A percentile compares a stretch with the other conserved stretches of the same genome.
These are phyloP conservation scores for Penicillium flavigenum DNA, from an alignment of 495 filamentous ascomycete genomes.

Conservation along the genomic window DNA sequence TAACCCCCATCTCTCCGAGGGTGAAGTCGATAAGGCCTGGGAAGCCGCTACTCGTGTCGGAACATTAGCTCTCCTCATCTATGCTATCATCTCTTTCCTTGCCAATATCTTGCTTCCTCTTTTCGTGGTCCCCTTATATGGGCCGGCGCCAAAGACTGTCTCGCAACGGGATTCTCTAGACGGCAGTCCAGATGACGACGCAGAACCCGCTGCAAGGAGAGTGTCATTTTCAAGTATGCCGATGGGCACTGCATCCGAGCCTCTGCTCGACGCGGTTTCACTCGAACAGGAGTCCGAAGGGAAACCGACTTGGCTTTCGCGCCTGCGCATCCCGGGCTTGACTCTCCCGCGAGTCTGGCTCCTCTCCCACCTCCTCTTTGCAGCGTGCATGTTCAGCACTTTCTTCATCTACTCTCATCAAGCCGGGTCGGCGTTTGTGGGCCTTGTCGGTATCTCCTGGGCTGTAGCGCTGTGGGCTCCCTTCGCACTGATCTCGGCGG, in stretches of 20 bases:
- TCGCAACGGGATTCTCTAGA: conserved; percentile 1
- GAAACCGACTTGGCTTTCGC: conserved; percentile 43
- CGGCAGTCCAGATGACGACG: conserved; percentile 18
- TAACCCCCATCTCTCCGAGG: conserved; percentile 71
- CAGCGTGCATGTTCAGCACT: conserved; percentile 73
- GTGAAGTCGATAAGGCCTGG: conserved; percentile 73
- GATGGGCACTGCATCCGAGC: conserved; percentile 31
- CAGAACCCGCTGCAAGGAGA: conserved; percentile 25
- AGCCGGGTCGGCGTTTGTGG: conserved; percentile 71
- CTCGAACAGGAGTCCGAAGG: conserved; percentile 11
- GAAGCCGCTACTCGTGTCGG: conserved; percentile 79
- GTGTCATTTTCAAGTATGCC: conserved; percentile 35
- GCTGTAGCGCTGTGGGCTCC: conserved; percentile 88
- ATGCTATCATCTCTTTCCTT: conserved; percentile 74
- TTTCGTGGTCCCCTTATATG: conserved; percentile 74
- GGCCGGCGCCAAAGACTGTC: conserved; percentile 13
- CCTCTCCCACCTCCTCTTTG: conserved; percentile 75
- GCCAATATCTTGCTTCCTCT: conserved; percentile 80
- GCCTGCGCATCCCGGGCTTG: conserved; percentile 71
- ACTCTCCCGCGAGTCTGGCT: conserved; percentile 87
- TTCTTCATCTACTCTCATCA: conserved; percentile 67
- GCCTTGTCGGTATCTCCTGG: conserved; percentile 81
- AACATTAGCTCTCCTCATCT: conserved; percentile 83
- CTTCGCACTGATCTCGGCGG: conserved; percentile 85
- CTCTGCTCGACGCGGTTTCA: conserved; percentile 22